Base-by-base conservation (phyloP, 352 stramenopile genomes). In the Aphanomyces invadans region DNA sequence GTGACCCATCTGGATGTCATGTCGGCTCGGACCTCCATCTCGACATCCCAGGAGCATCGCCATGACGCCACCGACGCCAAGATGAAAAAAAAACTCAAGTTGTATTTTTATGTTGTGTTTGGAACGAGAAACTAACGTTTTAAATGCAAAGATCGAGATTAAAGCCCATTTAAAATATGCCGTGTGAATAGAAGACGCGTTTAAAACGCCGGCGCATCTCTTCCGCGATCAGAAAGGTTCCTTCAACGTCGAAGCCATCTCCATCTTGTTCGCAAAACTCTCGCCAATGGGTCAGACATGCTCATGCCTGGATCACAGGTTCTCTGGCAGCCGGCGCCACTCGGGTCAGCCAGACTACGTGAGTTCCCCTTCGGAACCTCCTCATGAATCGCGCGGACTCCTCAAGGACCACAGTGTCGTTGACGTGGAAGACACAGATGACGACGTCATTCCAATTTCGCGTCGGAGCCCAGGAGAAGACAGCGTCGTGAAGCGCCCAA, bases 261-360 rank as follows among this genome's bases (percentile, higher is more conserved):
- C 44, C 44, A 52, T 42, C 7, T 42, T 42, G 21, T 52, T 52
- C 44, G 44, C 44, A n/a, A 25, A 9, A 25, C 5, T 52, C 44
- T 52, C 44, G 49, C 28, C 39, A 23, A 92, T 92, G 85, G 80
- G 83, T 33, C 80, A 89, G 69, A 68, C 77, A 65, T 94, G 85
- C 69, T 89, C 85, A 62, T 94, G 85, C 68, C 61, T 87, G 67
- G 73, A 89, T 56, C 80, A 87, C 28, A 73, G 75, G 39, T 78
- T 68, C 62, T 73, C 78, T 73, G 39, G 91, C 78, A 23, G 81
- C 87, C 59, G 83, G 77, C 46, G 46, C 65, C n/a, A 29, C 25
- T 70, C 33, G 36, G n/a, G 38, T 70, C 65, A 70, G 54, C 42
- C 65, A 39, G 68, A 71, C 38, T 62, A 73, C 28, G 69, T 70